These are phyloP conservation scores for Irpex rosettiformis DNA, from an alignment of 1,284 basidiomycete species.

Conservation along the genomic window DNA sequence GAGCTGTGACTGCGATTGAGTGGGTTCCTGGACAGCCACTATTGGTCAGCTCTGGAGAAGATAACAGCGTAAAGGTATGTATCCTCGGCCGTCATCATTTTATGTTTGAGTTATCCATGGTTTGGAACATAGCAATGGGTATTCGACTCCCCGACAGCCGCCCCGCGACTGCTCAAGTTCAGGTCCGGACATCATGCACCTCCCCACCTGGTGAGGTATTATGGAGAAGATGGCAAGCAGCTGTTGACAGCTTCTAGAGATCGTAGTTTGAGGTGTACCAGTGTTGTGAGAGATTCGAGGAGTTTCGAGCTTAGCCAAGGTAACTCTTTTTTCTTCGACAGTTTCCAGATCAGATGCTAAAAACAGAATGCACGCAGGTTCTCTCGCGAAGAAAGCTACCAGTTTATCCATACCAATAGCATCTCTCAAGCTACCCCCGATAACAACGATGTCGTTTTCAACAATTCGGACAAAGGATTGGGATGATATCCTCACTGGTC, in stretches of 20 bases:
- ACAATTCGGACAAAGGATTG: conserved; percentile 88
- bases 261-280: conserved; percentile 85
- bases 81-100: conserved; percentile 2
- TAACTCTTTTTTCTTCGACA: conserved; percentile 20
- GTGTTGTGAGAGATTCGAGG: conserved; percentile 90
- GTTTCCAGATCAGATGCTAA: background rate
- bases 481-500: conserved; percentile 94
- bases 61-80: conserved; percentile 88
- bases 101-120: background rate
- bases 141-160: conserved; percentile 86
- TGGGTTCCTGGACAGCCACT: conserved; percentile 92
- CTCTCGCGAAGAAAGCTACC: conserved; percentile 82
- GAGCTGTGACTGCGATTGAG: conserved; percentile 74
- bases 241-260: conserved; percentile 87
- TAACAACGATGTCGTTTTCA: conserved; percentile 79
- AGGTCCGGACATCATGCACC: conserved; percentile 91
- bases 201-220: conserved; percentile 91
- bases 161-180: conserved; percentile 87
- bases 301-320: conserved; percentile 96
- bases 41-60: conserved; percentile 83
- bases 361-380: conserved; percentile 43
- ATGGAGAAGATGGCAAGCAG: conserved; percentile 95
- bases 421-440: conserved; percentile 78
- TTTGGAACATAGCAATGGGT: conserved; percentile 99
- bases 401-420: conserved; percentile 77